Evolutionary conservation across 164 flowering plant genomes (phyloP).

Genomic region (Houttuynia cordata): DNA sequence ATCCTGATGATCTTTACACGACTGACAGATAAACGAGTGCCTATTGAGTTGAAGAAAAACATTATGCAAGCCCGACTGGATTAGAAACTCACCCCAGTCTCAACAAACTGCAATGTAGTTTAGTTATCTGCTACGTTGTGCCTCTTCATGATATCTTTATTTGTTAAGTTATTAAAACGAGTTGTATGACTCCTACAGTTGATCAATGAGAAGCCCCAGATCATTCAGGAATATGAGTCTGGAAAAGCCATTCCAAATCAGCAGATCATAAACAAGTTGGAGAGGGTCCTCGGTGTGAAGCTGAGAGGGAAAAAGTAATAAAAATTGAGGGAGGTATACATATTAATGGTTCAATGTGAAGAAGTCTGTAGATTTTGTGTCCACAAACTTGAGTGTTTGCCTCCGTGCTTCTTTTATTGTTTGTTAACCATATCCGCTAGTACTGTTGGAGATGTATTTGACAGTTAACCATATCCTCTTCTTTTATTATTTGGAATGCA

Average conservation of each 20-base stretch:
- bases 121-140: too few relatives aligned
- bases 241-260: slow-evolving; percentile 99
- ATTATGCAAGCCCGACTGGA: slow-evolving; percentile 86
- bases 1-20: neutral
- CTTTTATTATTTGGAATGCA: too few relatives aligned
- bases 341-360: neutral
- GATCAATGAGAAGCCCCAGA: slow-evolving; percentile 94
- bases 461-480: too few relatives aligned
- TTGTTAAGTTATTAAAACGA: neutral
- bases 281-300: slow-evolving; percentile 88
- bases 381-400: neutral
- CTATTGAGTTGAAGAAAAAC: slow-evolving; percentile 80
- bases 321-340: neutral
- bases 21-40: slow-evolving; percentile 65
- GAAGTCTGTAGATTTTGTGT: neutral
- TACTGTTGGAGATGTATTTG: too few relatives aligned
- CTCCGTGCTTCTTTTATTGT: too few relatives aligned
- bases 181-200: slow-evolving; percentile 27
- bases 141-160: too few relatives aligned
- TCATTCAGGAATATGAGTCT: slow-evolving; percentile 93
- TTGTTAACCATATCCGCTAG: neutral
- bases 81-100: slow-evolving; percentile 86
- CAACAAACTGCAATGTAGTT: slow-evolving; percentile 28
- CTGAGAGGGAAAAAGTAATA: slow-evolving; percentile 84
- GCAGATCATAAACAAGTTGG: slow-evolving; percentile 78